Conservation (phyloP, 1,284 basidiomycete genomes). For the Gomphus bonarii region DNA sequence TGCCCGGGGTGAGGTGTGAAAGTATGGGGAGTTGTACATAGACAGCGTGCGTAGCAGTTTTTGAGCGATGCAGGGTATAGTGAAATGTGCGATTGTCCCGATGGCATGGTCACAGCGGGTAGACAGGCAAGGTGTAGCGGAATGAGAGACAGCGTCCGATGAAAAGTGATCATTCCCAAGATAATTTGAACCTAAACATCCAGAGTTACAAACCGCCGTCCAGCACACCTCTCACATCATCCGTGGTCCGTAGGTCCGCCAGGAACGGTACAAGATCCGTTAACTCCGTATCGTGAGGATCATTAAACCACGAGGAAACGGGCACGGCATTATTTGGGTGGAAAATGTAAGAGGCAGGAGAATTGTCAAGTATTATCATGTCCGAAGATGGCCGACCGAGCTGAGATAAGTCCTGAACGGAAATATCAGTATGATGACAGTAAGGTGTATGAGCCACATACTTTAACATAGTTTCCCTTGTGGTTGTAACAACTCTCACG, state of each 20-base stretch:
- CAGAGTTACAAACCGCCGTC: slow-evolving; percentile 59
- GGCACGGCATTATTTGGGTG: slow-evolving; percentile 99
- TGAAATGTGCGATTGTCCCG: slow-evolving; percentile 5
- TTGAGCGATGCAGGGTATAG: slow-evolving; percentile 5
- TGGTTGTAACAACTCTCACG: slow-evolving; percentile 99
- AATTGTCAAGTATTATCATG: slow-evolving; percentile 98
- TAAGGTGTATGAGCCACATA: slow-evolving; percentile 22
- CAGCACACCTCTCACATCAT: slow-evolving; percentile 88
- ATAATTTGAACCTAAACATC: not conserved
- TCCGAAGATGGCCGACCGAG: slow-evolving; percentile 87
- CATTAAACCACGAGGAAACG: slow-evolving; percentile 99
- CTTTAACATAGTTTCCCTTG: slow-evolving; percentile 98
- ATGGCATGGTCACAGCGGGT: not conserved
- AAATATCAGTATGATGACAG: slow-evolving; percentile 11
- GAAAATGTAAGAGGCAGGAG: slow-evolving; percentile 98
- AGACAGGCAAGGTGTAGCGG: not conserved
- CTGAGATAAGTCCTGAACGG: slow-evolving; percentile 83
- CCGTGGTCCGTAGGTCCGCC: slow-evolving; percentile 74
- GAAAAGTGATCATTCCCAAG: not conserved
- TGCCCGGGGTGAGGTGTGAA: not conserved
- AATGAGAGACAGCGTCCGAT: not conserved
- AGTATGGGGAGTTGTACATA: not conserved
- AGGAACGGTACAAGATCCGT: slow-evolving; percentile 94
- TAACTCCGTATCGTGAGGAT: slow-evolving; percentile 94
- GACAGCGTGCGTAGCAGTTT: slow-evolving; percentile 1